phyloP scores from a whole-genome alignment of 345 rosid genomes.

The Arabis alpina region DNA sequence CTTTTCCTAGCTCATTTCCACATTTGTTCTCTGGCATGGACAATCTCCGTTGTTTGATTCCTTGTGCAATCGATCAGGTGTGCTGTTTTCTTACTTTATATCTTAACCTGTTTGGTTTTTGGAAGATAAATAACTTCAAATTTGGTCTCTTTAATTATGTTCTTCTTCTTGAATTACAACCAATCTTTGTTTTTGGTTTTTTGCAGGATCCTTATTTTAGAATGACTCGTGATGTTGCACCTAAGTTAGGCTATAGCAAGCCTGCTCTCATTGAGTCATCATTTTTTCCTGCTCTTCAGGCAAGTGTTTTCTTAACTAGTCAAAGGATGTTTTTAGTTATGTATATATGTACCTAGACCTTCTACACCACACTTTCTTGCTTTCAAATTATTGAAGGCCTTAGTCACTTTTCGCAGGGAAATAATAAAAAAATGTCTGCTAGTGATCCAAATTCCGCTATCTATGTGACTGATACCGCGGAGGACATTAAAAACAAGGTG shows the following conservation, averaged over 20 bases:
- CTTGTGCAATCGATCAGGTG: constrained; percentile 98
- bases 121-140: neutral
- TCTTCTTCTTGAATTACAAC: neutral
- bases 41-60: constrained; percentile 84
- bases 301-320: constrained; percentile 31
- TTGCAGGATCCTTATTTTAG: constrained; percentile 96
- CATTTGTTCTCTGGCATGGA: constrained; percentile 78
- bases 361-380: constrained; percentile 1
- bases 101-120: neutral
- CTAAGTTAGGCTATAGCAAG: constrained; percentile 88
- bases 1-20: constrained; percentile 92
- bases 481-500: constrained; percentile 84
- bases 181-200: constrained; percentile 20
- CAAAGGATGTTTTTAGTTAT: neutral
- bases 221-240: constrained; percentile 96
- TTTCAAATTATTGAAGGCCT: constrained; percentile 11
- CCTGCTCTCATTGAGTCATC: constrained; percentile 86
- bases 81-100: constrained; percentile 19
- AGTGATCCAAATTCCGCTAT: constrained; percentile 96
- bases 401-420: constrained; percentile 62
- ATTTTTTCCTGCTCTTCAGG: constrained; percentile 89
- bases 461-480: constrained; percentile 84
- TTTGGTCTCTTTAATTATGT: neutral
- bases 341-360: neutral
- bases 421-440: constrained; percentile 95